Percentiles rank a stretch among this genome's conserved stretches.
Evolutionary conservation across 805 yeast genomes (phyloP).

Genomic region (Candida quercuum): DNA sequence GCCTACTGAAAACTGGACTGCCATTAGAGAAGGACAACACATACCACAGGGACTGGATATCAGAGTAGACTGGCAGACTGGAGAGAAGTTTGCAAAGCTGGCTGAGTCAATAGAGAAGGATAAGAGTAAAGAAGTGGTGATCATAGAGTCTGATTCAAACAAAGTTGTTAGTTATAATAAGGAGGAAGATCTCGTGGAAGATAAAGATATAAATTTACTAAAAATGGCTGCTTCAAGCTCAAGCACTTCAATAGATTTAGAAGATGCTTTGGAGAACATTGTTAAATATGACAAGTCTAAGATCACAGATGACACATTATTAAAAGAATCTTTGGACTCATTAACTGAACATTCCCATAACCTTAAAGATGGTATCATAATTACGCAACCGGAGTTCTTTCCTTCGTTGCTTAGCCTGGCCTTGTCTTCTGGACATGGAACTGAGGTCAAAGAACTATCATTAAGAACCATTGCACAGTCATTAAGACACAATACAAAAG

Average conservation of each 20-base stretch:
- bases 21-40: conserved; percentile 62
- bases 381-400: conserved; percentile 31
- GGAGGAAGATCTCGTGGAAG: conserved; percentile 16
- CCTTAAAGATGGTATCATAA: conserved; percentile 50
- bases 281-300: conserved; percentile 13
- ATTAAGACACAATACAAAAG: conserved; percentile 69
- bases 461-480: conserved; percentile 61
- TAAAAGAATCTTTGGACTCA: conserved; percentile 27
- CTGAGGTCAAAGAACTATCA: conserved; percentile 40
- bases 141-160: conserved; percentile 11
- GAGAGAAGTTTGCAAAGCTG: conserved; percentile 62
- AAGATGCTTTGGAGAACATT: conserved; percentile 13
- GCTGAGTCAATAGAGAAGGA: conserved; percentile 21
- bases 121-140: not conserved
- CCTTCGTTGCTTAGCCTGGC: conserved; percentile 25
- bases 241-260: conserved; percentile 13
- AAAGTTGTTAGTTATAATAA: conserved; percentile 10
- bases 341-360: conserved; percentile 65
- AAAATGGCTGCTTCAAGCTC: conserved; percentile 21
- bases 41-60: conserved; percentile 73
- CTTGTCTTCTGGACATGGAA: conserved; percentile 14
- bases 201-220: conserved; percentile 11
- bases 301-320: not conserved
- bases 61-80: conserved; percentile 68
- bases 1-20: conserved; percentile 67